Evolutionary conservation across 768 basidiomycete genomes (phyloP).

Genomic region (Trametes meyenii): DNA sequence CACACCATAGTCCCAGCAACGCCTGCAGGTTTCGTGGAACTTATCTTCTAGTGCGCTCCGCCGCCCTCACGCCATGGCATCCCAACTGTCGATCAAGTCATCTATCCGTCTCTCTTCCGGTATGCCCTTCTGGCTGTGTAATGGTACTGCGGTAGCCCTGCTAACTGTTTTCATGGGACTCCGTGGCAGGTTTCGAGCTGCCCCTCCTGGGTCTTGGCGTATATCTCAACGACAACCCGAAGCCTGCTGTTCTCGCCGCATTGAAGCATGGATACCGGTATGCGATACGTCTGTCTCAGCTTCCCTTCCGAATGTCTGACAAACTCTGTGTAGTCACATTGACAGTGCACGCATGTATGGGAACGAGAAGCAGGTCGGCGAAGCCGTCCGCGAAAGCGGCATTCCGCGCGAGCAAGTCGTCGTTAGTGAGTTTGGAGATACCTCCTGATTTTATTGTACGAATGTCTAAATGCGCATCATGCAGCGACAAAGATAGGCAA

Average conservation of each 20-base stretch:
- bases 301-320: neutral
- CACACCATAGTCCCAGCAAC: no score
- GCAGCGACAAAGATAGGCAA: constrained; percentile 68
- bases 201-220: constrained; percentile 73
- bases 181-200: constrained; percentile 40
- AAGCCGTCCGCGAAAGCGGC: constrained; percentile 58
- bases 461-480: neutral
- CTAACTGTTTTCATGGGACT: no score
- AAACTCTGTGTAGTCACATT: constrained; percentile 53
- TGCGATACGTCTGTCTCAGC: neutral
- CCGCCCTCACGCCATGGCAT: neutral
- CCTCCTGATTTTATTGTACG: neutral
- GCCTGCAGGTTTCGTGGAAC: neutral
- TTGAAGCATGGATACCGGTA: constrained; percentile 65
- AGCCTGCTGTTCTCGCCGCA: constrained; percentile 58
- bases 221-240: constrained; percentile 62
- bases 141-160: no score
- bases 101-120: neutral
- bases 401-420: constrained; percentile 64
- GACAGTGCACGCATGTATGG: constrained; percentile 74
- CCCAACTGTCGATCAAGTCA: neutral
- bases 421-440: constrained; percentile 54
- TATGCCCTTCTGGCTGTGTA: neutral
- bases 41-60: neutral
- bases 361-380: constrained; percentile 65